Evolutionary conservation across 176 grass and related monocot species (phyloP).

Genomic region (Musa schizocarpa): DNA sequence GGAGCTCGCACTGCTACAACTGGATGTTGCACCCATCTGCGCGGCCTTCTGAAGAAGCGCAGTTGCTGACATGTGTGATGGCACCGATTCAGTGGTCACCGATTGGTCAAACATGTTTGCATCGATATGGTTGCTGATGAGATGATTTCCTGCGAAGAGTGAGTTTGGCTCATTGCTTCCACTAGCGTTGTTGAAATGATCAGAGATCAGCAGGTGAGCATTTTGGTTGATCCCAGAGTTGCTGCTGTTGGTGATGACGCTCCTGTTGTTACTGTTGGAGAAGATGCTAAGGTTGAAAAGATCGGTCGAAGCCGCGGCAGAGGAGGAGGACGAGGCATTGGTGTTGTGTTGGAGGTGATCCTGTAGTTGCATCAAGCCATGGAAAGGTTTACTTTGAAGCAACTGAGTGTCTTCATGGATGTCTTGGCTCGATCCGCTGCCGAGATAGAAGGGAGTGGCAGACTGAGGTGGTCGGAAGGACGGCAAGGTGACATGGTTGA

Average conservation of each 20-base stretch:
- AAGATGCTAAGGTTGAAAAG: constrained; percentile 18
- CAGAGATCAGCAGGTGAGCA: constrained; percentile 2
- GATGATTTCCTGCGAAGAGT: neutral
- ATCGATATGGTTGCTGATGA: constrained; percentile 2
- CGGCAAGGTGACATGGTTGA: neutral
- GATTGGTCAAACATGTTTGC: neutral
- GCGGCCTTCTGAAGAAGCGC: constrained; percentile 21
- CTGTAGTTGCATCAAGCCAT: constrained; percentile 14
- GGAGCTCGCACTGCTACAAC: neutral
- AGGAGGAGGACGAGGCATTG: neutral
- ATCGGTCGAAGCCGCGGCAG: neutral
- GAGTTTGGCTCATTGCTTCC: neutral
- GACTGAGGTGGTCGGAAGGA: constrained; percentile 4
- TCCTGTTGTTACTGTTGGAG: constrained; percentile 1
- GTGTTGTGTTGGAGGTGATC: constrained; percentile 17
- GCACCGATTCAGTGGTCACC: neutral
- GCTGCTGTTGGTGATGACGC: neutral
- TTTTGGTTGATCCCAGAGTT: neutral
- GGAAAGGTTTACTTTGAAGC: constrained; percentile 16
- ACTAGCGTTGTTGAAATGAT: constrained; percentile 1
- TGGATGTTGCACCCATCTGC: constrained; percentile 11
- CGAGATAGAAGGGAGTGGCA: neutral
- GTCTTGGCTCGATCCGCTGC: constrained; percentile 3
- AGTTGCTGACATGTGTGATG: constrained; percentile 11
- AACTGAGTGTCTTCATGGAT: neutral